phyloP scores from a whole-genome alignment of 2,329 filamentous ascomycete species.

The Aspergillus transmontanensis region DNA sequence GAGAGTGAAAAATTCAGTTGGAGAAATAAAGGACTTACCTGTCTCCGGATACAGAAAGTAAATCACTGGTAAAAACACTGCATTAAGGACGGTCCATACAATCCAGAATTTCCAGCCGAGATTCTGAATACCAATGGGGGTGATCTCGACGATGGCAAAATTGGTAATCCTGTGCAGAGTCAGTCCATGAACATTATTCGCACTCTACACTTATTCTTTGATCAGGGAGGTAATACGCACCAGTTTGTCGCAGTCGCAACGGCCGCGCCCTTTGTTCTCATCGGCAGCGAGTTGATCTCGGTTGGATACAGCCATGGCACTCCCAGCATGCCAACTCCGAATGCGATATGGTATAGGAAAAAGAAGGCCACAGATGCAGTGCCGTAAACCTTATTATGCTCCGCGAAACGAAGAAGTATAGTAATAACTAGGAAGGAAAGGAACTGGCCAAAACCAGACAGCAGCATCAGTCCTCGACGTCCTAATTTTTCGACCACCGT shows the following conservation, averaged over 20 bases:
- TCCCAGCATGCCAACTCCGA: not conserved
- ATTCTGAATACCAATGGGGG: not conserved
- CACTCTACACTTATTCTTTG: too few relatives aligned
- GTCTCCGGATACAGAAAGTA: slow-evolving; percentile 46
- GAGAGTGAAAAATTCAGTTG: too few relatives aligned
- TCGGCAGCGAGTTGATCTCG: not conserved
- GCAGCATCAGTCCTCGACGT: not conserved
- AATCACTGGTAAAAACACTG: slow-evolving; percentile 51
- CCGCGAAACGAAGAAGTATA: not conserved
- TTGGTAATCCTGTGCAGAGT: not conserved
- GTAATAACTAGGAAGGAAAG: not conserved
- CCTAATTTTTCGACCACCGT: not conserved
- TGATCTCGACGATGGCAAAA: not conserved
- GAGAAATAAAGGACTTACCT: slow-evolving; percentile 8
- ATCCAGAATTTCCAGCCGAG: slow-evolving; percentile 38
- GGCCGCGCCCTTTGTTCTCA: not conserved
- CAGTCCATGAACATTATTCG: too few relatives aligned
- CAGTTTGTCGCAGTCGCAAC: not conserved
- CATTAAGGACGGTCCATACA: slow-evolving; percentile 50
- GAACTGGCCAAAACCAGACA: not conserved
- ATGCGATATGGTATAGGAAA: not conserved
- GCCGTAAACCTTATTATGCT: not conserved
- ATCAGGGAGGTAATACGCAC: too few relatives aligned
- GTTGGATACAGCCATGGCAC: not conserved
- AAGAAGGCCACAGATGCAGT: not conserved